Evolutionary conservation across 2,329 filamentous ascomycete genomes (phyloP), one percentile per base, ranked within the genome.

Genomic region (Hymenoscyphus infarciens): DNA sequence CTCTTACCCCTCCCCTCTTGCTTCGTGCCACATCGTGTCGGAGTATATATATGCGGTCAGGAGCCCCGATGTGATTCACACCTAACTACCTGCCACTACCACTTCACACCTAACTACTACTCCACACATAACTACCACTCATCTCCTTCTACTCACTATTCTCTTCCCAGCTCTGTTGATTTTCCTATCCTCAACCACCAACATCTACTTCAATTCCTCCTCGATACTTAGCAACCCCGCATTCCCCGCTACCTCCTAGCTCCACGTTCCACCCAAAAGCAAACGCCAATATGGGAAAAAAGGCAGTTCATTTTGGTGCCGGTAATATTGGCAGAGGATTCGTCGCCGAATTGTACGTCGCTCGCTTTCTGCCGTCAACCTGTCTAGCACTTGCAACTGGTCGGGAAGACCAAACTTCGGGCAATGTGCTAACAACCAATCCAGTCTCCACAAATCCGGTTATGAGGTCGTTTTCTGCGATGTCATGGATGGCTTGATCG

Each of bases 381-480:
- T 11, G 33, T 16, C 33, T 29, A 8, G 22, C 22, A 38, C 54
- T 25, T 57, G n/a, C 19, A n/a, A 22, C n/a, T 16, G n/a, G 10
- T 5, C 19, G 31, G 56, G 10, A 29, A 38, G 8, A 8, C 2
- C 16, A 59, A n/a, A 10, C 13, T 19, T 33, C 22, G 39, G 22
- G 29, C 2, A n/a, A 31, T n/a, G 38, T 54, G 27, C 56, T 61
- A 59, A 59, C 54, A 42, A 63, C 52, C 55, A 42, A 19, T 13
- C 10, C 55, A 68, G 67, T 80, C 86, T 98, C 49, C 91, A 97
- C 82, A 89, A 96, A 77, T 95, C 93, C 13, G 93, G 91, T 75
- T 99, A 93, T 76, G 91, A 97, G 75, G 94, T 99, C 73, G 83
- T 98, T 80, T 98, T 99, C 74, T 89, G 96, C 71, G 95, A 99